Conservation (phyloP, 176 grass and related monocot genomes). For the Luzula sylvatica region DNA sequence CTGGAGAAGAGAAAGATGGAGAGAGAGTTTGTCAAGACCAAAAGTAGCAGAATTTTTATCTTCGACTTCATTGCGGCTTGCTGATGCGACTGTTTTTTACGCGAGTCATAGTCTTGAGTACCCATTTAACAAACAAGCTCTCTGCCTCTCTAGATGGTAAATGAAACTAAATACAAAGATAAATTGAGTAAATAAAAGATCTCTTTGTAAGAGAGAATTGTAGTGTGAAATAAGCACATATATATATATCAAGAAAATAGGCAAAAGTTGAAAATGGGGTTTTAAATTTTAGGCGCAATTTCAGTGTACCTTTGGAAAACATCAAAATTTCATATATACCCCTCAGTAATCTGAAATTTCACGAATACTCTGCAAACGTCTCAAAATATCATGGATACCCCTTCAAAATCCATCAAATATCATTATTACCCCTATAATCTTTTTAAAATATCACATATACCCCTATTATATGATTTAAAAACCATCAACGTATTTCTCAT, state of each 20-base stretch:
- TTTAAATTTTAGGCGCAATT: too few relatives aligned
- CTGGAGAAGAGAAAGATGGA: conserved; percentile 42
- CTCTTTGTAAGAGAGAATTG: not conserved
- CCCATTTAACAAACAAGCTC: conserved; percentile 49
- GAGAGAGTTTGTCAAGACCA: conserved; percentile 19
- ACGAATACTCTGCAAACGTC: too few relatives aligned
- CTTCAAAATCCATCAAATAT: too few relatives aligned
- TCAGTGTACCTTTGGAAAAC: too few relatives aligned
- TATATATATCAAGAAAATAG: conserved; percentile 2
- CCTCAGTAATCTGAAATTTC: too few relatives aligned
- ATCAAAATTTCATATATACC: too few relatives aligned
- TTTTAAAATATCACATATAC: too few relatives aligned
- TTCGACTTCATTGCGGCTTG: conserved; percentile 6
- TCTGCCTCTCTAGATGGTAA: not conserved
- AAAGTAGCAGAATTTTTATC: conserved; percentile 23
- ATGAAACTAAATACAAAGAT: too few relatives aligned
- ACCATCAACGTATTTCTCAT: too few relatives aligned
- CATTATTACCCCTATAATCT: too few relatives aligned
- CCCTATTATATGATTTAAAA: too few relatives aligned
- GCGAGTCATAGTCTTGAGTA: conserved; percentile 32
- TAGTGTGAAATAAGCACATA: conserved; percentile 7
- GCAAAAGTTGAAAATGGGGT: not conserved
- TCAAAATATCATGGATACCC: too few relatives aligned
- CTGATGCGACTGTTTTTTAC: conserved; percentile 18
- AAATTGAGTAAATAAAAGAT: not conserved